Percentiles rank a stretch among this genome's conserved stretches.
These are phyloP conservation scores for Macrolepiota fuliginosa DNA, from an alignment of 768 basidiomycete genomes.

Conservation along the genomic window DNA sequence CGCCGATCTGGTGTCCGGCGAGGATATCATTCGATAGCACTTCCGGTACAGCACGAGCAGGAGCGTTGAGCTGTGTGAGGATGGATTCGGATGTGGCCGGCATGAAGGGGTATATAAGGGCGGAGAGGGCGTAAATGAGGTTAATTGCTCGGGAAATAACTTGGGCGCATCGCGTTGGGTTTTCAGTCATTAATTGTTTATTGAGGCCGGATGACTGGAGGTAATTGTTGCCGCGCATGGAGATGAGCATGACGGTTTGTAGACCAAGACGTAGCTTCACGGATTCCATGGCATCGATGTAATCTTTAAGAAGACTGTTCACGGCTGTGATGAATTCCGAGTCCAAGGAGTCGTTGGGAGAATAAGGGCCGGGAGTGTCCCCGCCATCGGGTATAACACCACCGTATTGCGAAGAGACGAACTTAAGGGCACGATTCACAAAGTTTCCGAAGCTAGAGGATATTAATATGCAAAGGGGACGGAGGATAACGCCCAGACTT, in stretches of 20 bases:
- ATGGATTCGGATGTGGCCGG: constrained; percentile 83
- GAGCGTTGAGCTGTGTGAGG: constrained; percentile 85
- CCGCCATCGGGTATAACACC: constrained; percentile 77
- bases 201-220: constrained; percentile 91
- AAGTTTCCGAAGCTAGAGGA: constrained; percentile 87
- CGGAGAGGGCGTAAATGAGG: constrained; percentile 87
- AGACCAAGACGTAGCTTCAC: constrained; percentile 89
- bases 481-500: constrained; percentile 16
- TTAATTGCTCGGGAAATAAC: constrained; percentile 90
- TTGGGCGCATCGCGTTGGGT: constrained; percentile 84
- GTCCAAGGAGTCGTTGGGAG: constrained; percentile 64
- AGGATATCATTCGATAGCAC: constrained; percentile 79
- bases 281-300: constrained; percentile 84
- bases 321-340: constrained; percentile 77
- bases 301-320: constrained; percentile 76
- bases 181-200: constrained; percentile 80
- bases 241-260: constrained; percentile 86
- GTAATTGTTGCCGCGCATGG: constrained; percentile 87
- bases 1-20: constrained; percentile 80
- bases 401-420: constrained; percentile 82
- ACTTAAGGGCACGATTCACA: constrained; percentile 92
- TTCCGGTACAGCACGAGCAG: constrained; percentile 75
- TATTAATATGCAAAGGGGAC: neutral
- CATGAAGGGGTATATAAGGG: constrained; percentile 94
- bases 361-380: constrained; percentile 67